These are phyloP conservation scores for Coemansia sp. DNA, from an alignment of 192 early-diverging fungal species.

Conservation along the genomic window DNA sequence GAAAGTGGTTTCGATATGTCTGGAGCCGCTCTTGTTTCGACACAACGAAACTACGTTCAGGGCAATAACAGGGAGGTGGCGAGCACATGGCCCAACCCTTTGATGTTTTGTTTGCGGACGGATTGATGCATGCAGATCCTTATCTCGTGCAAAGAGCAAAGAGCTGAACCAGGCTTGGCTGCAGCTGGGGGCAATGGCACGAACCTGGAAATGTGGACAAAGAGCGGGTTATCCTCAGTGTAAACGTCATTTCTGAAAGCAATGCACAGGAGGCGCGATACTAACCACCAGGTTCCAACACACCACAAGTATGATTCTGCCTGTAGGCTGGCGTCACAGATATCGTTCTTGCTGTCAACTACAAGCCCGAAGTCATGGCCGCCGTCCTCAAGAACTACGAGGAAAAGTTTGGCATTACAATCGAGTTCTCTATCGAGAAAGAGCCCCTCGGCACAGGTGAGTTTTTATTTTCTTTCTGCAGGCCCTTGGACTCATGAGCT, in stretches of 20 bases:
- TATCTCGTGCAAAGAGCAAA: neutral
- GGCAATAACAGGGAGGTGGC: neutral
- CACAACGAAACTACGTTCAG: too few relatives aligned
- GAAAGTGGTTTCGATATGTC: too few relatives aligned
- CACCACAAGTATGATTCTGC: neutral
- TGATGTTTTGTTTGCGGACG: neutral
- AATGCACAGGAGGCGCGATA: neutral
- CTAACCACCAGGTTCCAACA: neutral
- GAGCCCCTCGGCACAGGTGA: slow-evolving; percentile 90
- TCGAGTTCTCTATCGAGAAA: slow-evolving; percentile 94
- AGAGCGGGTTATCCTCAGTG: neutral
- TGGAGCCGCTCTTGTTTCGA: too few relatives aligned
- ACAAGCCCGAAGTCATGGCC: slow-evolving; percentile 98
- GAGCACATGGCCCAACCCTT: too few relatives aligned
- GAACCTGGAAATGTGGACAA: neutral
- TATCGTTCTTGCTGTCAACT: slow-evolving; percentile 98
- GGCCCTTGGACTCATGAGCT: neutral
- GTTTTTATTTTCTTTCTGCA: slow-evolving; percentile 5
- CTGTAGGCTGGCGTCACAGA: slow-evolving; percentile 92
- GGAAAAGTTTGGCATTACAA: slow-evolving; percentile 84
- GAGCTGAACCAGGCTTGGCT: neutral
- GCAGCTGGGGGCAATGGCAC: neutral
- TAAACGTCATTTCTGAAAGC: neutral
- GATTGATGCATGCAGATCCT: neutral
- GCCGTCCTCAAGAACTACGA: slow-evolving; percentile 91